These are phyloP conservation scores for Escovopsis sp. DNA, from an alignment of 2,329 filamentous ascomycete species.

Conservation along the genomic window DNA sequence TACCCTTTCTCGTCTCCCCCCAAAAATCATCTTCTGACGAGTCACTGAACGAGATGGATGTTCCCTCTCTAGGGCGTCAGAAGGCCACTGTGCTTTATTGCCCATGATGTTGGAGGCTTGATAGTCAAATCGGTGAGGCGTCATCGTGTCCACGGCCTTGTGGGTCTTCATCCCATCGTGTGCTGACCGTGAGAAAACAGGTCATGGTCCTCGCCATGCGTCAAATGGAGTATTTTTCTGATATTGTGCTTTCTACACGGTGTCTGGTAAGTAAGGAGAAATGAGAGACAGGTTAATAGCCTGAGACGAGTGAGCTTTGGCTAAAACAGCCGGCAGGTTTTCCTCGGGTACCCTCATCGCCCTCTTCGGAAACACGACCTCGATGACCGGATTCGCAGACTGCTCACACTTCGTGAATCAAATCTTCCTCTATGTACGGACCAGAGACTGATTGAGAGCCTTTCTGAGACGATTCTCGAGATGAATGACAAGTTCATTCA, in stretches of 20 bases:
- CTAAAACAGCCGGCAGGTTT: background rate
- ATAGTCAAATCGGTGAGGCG: constrained; percentile 1
- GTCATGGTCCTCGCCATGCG: background rate
- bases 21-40: no score
- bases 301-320: no score
- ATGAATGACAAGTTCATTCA: constrained; percentile 1
- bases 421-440: no score
- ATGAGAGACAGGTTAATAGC: background rate
- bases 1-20: no score
- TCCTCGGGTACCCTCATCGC: constrained; percentile 2
- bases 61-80: background rate
- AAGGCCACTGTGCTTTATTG: background rate
- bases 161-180: no score
- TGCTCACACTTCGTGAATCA: background rate
- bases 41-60: background rate
- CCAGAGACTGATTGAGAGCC: background rate
- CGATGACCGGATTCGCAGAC: background rate
- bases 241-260: constrained; percentile 1
- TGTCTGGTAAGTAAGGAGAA: background rate
- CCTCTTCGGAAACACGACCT: background rate
- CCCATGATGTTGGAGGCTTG: background rate
- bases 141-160: no score
- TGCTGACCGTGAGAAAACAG: background rate
- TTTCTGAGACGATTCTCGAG: background rate
- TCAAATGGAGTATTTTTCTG: background rate